Percentiles rank a stretch among this genome's conserved stretches.
These are phyloP conservation scores for Sphaerostilbella broomeana DNA, from an alignment of 2,329 filamentous ascomycete species.

Conservation along the genomic window DNA sequence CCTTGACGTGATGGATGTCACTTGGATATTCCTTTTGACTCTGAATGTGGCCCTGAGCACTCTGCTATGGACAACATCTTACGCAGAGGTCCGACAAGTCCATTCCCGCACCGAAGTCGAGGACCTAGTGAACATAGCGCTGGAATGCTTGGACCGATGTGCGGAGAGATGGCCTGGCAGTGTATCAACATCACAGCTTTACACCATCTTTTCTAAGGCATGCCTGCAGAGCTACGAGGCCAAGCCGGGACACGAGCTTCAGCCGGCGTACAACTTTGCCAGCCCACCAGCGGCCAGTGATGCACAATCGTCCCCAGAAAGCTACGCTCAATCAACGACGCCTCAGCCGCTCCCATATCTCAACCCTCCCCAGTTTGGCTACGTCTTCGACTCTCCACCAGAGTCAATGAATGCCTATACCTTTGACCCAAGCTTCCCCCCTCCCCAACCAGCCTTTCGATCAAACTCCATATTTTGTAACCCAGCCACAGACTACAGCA, in stretches of 20 bases:
- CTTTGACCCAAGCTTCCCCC: conserved; percentile 37
- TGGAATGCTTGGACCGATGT: conserved; percentile 73
- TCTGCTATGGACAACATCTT: conserved; percentile 85
- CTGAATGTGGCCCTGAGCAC: conserved; percentile 91
- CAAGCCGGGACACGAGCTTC: conserved; percentile 25
- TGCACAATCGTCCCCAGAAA: conserved; percentile 27
- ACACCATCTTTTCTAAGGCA: conserved; percentile 75
- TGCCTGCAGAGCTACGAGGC: conserved; percentile 83
- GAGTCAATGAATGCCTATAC: conserved; percentile 45
- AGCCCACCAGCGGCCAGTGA: conserved; percentile 29
- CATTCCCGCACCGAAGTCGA: conserved; percentile 72
- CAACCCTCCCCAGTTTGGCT: conserved; percentile 50
- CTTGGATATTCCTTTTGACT: conserved; percentile 86
- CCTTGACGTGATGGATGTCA: conserved; percentile 70
- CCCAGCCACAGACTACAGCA: conserved; percentile 47
- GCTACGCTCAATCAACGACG: conserved; percentile 21
- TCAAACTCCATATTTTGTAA: conserved; percentile 62
- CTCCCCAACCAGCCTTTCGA: conserved; percentile 50
- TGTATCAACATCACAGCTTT: conserved; percentile 74
- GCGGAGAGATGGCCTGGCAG: conserved; percentile 90
- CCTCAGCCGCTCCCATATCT: conserved; percentile 34
- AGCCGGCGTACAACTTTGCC: conserved; percentile 25
- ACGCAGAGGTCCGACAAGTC: conserved; percentile 68
- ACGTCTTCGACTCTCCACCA: conserved; percentile 50
- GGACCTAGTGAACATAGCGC: conserved; percentile 62